Evolutionary conservation across 2,329 filamentous ascomycete species (phyloP), one percentile per base, ranked within the genome.

Genomic region (Basipetospora sp.): DNA sequence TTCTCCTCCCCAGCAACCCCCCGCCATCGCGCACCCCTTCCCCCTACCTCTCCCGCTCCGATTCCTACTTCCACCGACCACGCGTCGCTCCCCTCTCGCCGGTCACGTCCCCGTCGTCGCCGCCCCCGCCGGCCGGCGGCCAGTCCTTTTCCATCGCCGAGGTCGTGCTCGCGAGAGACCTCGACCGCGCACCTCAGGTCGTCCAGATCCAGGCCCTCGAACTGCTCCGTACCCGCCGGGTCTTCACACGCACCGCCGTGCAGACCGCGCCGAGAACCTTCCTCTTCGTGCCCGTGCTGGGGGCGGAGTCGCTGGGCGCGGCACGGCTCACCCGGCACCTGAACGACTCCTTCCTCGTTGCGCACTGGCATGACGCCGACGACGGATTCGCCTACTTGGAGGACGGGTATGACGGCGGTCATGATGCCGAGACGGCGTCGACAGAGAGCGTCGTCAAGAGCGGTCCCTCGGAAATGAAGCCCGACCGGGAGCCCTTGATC

Each of bases 331-430:
- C 63, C 16, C 58, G 56, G 22, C 69, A 84, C 47, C 52, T 79
- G 55, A 92, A 86, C 48, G 85, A 96, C 42, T 74, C 82, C 45
- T 79, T 96, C 46, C 84, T 86, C 52, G 77, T 96, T 41, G 88
- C 83, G 1, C 87, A 96, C 55, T 83, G 77, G 60, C 86, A 96
- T 50, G 70, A 78, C 41, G 66, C 69, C 0, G 65, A 71, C 2
- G 75, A 88, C 52, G 83, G 80, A 0, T 80, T 86, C 43, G 67
- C 76, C 4, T 81, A 90, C 44, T 56, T 88, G 1, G 81, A 92
- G 42, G 77, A 83, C 26, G 59, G 57, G 15, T 59, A 63, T 17
- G 44, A 51, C n/a, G 52, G 55, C 17, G 36, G 36, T n/a, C 50
- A 49, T 18, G 54, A 52, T 20, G 49, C 48, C 17, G 53, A 57